phyloP scores from a whole-genome alignment of 1,284 basidiomycete genomes.

The Ceratobasidium sp. region DNA sequence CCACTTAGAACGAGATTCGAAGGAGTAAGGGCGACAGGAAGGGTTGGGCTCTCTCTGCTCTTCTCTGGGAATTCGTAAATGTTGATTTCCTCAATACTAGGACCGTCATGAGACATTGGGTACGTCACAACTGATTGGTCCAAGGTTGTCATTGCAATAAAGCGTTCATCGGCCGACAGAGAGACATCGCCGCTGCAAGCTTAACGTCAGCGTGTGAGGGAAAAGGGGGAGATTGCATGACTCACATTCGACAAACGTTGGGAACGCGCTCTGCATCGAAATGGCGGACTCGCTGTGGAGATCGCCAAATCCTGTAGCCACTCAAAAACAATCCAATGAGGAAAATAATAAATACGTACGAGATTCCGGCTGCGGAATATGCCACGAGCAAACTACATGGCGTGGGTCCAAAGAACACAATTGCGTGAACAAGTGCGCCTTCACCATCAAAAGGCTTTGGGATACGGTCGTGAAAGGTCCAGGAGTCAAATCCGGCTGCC shows the following conservation, averaged over 20 bases:
- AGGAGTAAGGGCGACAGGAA: not conserved
- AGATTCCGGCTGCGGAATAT: not conserved
- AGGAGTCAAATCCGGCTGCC: not conserved
- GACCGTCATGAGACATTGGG: not conserved
- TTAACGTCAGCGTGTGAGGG: not conserved
- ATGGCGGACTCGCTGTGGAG: not conserved
- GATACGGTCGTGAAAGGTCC: not conserved
- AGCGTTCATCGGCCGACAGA: not conserved
- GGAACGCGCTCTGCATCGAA: not conserved
- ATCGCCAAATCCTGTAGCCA: not conserved
- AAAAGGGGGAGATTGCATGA: not conserved
- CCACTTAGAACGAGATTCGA: not conserved
- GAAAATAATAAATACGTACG: not conserved
- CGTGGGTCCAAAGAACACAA: not conserved
- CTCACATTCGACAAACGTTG: conserved; percentile 1
- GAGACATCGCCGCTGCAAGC: not conserved
- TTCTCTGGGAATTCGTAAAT: not conserved
- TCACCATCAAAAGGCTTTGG: not conserved
- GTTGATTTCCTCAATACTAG: not conserved
- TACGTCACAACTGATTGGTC: not conserved
- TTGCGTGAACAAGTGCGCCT: not conserved
- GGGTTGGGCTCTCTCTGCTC: not conserved
- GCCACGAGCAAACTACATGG: not conserved
- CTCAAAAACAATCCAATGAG: not conserved
- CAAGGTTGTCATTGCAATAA: not conserved